Base-by-base conservation (phyloP, 2,329 filamentous ascomycete genomes). In the Aspergillus udagawae region DNA sequence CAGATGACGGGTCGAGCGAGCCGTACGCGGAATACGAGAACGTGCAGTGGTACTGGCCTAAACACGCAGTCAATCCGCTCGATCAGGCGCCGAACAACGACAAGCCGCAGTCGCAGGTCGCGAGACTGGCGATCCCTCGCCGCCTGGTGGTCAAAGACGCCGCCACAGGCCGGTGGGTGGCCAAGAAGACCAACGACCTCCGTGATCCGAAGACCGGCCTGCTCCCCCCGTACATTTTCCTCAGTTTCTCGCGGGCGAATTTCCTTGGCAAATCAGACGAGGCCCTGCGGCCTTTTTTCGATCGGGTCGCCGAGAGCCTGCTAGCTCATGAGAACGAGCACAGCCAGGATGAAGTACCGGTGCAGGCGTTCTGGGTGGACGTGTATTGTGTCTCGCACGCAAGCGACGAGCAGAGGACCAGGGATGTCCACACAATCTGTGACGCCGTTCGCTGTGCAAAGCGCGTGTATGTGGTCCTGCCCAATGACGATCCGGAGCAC, bases 291-390 rank as follows among this genome's bases (percentile, higher is more conserved):
- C 28, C 28, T 12, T 29, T 29, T 29, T 29, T 29, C 10, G 28
- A 12, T 61, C 27, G 49, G 45, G 17, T 21, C 28, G 28, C 28
- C 2, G 28, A 29, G 28, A 12, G 28, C 28, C 28, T 29, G 28
- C 28, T 29, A 12, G 28, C 28, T 29, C 28, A 53, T 9, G 59
- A 61, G 41, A 61, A 61, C 27, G 23, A 2, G n/a, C 12, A 44
- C n/a, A 23, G 45, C 17, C 53, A 53, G 10, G 41, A 32, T 25
- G 55, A 60, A 23, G 48, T 44, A 1, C 29, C 23, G 0, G 35
- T 62, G 27, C 42, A 55, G 27, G 61, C 60, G 4, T 63, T 61
- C 25, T 63, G 61, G 61, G 44, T 58, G 10, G 61, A 63, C 23
- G 29, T 51, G 21, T 55, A 60, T 27, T 63, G 61, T 44, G 52